phyloP scores from a whole-genome alignment of 2,329 filamentous ascomycete species.

The Cladorrhinum sp. region DNA sequence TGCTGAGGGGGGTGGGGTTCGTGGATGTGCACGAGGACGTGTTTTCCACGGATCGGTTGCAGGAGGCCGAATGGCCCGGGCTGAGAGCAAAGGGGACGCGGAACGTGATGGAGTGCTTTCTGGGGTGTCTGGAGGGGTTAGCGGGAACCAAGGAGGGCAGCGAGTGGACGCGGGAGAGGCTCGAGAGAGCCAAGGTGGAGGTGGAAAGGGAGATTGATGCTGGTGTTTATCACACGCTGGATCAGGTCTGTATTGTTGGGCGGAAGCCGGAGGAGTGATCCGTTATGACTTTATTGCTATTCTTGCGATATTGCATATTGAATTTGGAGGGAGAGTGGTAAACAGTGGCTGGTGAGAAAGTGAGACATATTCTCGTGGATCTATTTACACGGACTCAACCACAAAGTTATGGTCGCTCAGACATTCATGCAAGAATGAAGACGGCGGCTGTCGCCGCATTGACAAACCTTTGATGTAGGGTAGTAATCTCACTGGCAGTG shows the following conservation, averaged over 20 bases:
- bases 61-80: slow-evolving; percentile 11
- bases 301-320: no score
- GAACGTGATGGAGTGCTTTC: slow-evolving; percentile 20
- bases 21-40: slow-evolving; percentile 23
- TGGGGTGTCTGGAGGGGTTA: slow-evolving; percentile 19
- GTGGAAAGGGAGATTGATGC: slow-evolving; percentile 17
- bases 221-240: slow-evolving; percentile 23
- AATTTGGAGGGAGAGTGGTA: no score
- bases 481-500: no score
- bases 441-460: no score
- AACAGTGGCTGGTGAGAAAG: no score
- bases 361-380: no score
- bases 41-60: slow-evolving; percentile 23
- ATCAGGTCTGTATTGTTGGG: slow-evolving; percentile 22
- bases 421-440: no score
- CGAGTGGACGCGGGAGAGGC: slow-evolving; percentile 15
- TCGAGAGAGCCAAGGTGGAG: slow-evolving; percentile 10
- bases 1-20: slow-evolving; percentile 11
- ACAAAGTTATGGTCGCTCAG: no score
- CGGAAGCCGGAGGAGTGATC: slow-evolving; percentile 9
- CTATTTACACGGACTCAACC: no score
- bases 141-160: slow-evolving; percentile 13
- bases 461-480: no score
- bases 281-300: background rate
- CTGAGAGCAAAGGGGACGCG: slow-evolving; percentile 19